Percentiles rank a stretch among this genome's conserved stretches.
phyloP scores from a whole-genome alignment of 495 filamentous ascomycete species.

The Rostrohypoxylon terebratum region DNA sequence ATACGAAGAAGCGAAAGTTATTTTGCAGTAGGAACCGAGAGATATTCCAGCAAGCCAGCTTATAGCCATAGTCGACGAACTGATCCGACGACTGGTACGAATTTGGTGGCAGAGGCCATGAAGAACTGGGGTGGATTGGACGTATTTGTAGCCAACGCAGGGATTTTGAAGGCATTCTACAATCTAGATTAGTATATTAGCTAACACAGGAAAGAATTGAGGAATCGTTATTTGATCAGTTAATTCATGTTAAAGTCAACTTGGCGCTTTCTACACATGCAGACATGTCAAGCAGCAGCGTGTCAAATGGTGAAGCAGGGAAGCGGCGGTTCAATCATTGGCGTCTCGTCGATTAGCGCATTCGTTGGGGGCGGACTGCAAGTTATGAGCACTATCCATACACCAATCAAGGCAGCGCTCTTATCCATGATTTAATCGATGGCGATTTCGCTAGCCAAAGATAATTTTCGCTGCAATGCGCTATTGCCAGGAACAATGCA shows the following conservation, averaged over 20 bases:
- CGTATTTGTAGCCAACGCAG: background rate
- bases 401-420: background rate
- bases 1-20: background rate
- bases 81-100: background rate
- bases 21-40: background rate
- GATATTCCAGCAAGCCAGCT: background rate
- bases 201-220: background rate
- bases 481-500: background rate
- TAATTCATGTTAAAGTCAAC: background rate
- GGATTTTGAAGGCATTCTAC: background rate
- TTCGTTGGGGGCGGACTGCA: background rate
- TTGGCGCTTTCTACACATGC: background rate
- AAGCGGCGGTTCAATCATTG: background rate
- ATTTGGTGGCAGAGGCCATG: background rate
- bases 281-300: background rate
- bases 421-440: background rate
- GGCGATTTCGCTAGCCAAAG: background rate
- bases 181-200: background rate
- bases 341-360: background rate
- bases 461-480: background rate
- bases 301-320: background rate
- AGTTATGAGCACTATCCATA: slow-evolving; percentile 3
- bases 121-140: background rate
- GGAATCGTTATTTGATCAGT: background rate
- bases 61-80: background rate